Evolutionary conservation across 2,329 filamentous ascomycete species (phyloP).

Genomic region (Zymoseptoria brevis): DNA sequence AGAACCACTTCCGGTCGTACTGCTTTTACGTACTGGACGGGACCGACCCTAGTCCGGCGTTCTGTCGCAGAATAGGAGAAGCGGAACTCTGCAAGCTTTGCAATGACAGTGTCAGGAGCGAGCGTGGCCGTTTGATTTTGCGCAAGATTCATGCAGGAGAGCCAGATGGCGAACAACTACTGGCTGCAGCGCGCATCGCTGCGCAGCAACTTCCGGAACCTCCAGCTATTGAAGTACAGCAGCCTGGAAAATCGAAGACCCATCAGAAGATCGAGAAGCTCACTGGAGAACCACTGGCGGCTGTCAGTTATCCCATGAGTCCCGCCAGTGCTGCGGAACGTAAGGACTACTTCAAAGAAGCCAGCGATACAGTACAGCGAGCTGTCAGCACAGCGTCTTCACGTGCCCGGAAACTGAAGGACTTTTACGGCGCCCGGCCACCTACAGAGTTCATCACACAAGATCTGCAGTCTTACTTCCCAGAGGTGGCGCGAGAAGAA

Average conservation of each 20-base stretch:
- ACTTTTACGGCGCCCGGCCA: slow-evolving; percentile 85
- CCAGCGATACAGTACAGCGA: slow-evolving; percentile 19
- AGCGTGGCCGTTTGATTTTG: slow-evolving; percentile 83
- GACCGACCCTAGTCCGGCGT: slow-evolving; percentile 69
- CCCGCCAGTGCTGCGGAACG: slow-evolving; percentile 62
- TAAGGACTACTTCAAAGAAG: slow-evolving; percentile 48
- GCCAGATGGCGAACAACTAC: slow-evolving; percentile 77
- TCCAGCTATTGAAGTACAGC: slow-evolving; percentile 52
- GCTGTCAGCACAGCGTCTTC: slow-evolving; percentile 29
- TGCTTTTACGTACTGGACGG: slow-evolving; percentile 93
- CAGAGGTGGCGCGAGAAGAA: slow-evolving; percentile 84
- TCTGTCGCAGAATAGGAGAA: slow-evolving; percentile 76
- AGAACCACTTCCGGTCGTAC: slow-evolving; percentile 88
- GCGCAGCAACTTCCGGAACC: slow-evolving; percentile 58
- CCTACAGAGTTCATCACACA: slow-evolving; percentile 97
- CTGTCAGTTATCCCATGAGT: slow-evolving; percentile 79
- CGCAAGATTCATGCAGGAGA: slow-evolving; percentile 88
- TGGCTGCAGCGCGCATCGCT: slow-evolving; percentile 80
- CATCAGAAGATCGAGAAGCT: slow-evolving; percentile 84
- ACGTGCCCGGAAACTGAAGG: slow-evolving; percentile 52
- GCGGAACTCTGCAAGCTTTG: slow-evolving; percentile 86
- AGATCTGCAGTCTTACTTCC: slow-evolving; percentile 94
- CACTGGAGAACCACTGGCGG: slow-evolving; percentile 77
- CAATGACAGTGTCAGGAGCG: slow-evolving; percentile 73
- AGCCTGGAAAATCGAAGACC: slow-evolving; percentile 62